These are phyloP conservation scores for Pyricularia pennisetigena DNA, from an alignment of 2,329 filamentous ascomycete species.

Conservation along the genomic window DNA sequence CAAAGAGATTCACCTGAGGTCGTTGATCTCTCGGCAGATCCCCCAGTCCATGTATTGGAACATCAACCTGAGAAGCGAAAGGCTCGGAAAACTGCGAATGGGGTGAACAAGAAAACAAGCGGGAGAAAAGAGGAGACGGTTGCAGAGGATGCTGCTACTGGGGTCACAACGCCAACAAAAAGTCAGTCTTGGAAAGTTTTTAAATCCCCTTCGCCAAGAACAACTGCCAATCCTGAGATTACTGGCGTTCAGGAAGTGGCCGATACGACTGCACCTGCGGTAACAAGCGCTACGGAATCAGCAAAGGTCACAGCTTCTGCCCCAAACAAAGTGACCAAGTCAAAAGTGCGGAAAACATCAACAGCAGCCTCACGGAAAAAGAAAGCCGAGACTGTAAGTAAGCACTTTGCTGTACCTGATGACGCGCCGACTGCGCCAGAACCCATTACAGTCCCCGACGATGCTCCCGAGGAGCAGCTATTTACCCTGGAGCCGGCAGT, in stretches of 20 bases:
- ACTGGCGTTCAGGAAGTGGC: background rate
- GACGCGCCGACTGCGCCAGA: constrained; percentile 6
- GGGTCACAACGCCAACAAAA: background rate
- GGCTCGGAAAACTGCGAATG: background rate
- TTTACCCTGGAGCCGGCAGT: constrained; percentile 37
- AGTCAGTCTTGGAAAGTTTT: background rate
- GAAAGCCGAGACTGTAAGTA: constrained; percentile 22
- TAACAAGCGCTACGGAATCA: background rate
- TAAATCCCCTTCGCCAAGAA: constrained; percentile 2
- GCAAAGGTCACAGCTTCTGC: background rate
- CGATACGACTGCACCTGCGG: background rate
- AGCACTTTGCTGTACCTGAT: constrained; percentile 17
- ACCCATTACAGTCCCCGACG: background rate
- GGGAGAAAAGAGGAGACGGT: background rate
- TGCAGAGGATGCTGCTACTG: background rate
- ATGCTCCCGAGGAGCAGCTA: constrained; percentile 14
- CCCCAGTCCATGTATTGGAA: background rate
- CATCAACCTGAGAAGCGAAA: background rate
- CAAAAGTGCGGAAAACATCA: background rate
- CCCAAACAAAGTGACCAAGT: constrained; percentile 2
- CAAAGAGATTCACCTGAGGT: background rate
- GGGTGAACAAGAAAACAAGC: background rate
- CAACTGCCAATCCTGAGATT: background rate
- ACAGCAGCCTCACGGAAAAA: constrained; percentile 8
- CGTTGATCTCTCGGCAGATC: constrained; percentile 1